Evolutionary conservation across 345 rosid genomes (phyloP), one percentile per base, ranked within the genome.

Genomic region (Orychophragmus violaceus): DNA sequence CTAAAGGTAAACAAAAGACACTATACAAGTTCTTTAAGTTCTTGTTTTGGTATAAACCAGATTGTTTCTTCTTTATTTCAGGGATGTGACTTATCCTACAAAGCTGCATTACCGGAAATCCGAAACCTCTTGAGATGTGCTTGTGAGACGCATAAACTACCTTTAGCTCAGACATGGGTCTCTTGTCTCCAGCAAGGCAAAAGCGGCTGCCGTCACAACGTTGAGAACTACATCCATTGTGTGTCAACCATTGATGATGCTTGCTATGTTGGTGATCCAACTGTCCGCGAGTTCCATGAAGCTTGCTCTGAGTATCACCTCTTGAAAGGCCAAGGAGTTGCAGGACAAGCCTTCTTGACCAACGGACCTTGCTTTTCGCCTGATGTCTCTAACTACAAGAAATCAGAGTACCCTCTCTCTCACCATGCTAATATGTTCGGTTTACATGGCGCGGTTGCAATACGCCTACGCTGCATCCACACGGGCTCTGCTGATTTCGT

Each of bases 241-340:
- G 85, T 90, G 58, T 94, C 99, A 41, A 87, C 99, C 1, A 81
- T 88, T 8, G 96, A 94, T 65, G 76, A 76, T 58, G 90, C 90
- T 64, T 94, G 90, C 80, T 81, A 78, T 11, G 68, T 88, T 25
- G 82, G 76, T 25, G 88, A 94, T 69, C 79, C 87, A 64, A 66
- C 44, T 1, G 72, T 84, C 66, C 79, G 59, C 22, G 79, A 69
- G 55, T 94, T 94, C 74, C 97, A 84, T 1, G 95, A 88, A 74
- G 97, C 95, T 52, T 94, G 96, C 80, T 94, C 96, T 7, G 99
- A 88, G 78, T 84, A 94, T 78, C 99, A 94, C 80, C 80, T 94
- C 64, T 76, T 94, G 46, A 87, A 87, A 79, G 97, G 99, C 25
- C 90, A 94, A 75, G 97, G 97, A 46, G 82, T 94, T 49, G 95